Conservation (phyloP, 805 yeast species). For the Kazachstania psychrophila region DNA sequence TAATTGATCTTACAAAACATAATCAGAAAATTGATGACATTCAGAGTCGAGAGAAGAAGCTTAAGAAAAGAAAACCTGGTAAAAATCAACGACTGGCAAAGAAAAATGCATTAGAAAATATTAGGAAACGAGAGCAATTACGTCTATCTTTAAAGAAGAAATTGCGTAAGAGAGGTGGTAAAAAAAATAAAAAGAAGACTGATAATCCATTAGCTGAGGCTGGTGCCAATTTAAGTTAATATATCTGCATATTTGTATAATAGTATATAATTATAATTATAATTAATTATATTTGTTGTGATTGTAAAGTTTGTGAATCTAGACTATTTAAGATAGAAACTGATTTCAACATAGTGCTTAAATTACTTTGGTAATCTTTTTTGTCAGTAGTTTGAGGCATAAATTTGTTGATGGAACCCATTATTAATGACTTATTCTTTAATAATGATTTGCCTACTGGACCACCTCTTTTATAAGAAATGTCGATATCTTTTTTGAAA, state of each 20-base stretch:
- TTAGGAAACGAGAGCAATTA: conserved; percentile 19
- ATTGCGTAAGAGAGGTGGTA: conserved; percentile 32
- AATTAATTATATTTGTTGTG: too few species aligned
- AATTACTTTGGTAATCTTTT: conserved; percentile 9
- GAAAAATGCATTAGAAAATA: conserved; percentile 17
- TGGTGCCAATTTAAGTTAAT: conserved; percentile 5
- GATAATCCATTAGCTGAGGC: conserved; percentile 17
- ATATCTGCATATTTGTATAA: neutral
- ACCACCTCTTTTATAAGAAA: conserved; percentile 27
- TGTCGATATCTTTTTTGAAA: conserved; percentile 27
- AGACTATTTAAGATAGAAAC: conserved; percentile 14
- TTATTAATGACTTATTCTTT: conserved; percentile 15
- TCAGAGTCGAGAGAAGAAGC: conserved; percentile 7
- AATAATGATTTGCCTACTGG: conserved; percentile 28
- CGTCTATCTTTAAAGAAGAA: conserved; percentile 26
- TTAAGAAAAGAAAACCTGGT: conserved; percentile 24
- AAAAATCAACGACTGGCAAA: conserved; percentile 27
- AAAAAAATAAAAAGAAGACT: conserved; percentile 25
- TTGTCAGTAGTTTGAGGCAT: conserved; percentile 10
- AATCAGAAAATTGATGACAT: conserved; percentile 13
- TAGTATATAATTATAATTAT: too few species aligned
- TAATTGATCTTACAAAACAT: conserved; percentile 12
- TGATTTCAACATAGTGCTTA: conserved; percentile 19
- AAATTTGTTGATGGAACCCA: conserved; percentile 14
- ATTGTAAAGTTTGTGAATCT: too few species aligned